These are phyloP conservation scores for Globisporangium paddicum DNA, from an alignment of 352 stramenopile genomes.

Conservation along the genomic window DNA sequence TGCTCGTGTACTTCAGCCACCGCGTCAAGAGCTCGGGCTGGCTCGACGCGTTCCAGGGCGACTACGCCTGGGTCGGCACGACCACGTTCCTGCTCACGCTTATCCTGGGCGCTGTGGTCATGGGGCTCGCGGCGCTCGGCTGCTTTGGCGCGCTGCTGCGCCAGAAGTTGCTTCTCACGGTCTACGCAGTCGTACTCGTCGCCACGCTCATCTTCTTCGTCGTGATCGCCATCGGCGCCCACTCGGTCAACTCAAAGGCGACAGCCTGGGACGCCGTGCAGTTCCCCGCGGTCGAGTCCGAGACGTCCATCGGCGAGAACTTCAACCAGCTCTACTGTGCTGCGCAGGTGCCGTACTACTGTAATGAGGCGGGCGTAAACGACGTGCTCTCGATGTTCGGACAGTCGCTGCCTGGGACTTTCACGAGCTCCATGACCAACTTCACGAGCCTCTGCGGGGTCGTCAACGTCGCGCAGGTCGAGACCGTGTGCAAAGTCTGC, in stretches of 20 bases:
- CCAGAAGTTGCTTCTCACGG: slow-evolving; percentile 60
- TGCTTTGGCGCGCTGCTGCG: slow-evolving; percentile 69
- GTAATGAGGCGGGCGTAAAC: slow-evolving; percentile 35
- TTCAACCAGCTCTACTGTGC: slow-evolving; percentile 85
- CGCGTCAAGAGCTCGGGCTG: slow-evolving; percentile 59
- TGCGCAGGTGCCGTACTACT: slow-evolving; percentile 79
- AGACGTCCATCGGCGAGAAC: slow-evolving; percentile 53
- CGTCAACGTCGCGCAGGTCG: slow-evolving; percentile 35
- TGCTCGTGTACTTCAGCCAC: slow-evolving; percentile 82
- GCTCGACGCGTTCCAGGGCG: slow-evolving; percentile 65
- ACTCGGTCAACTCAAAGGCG: slow-evolving; percentile 52
- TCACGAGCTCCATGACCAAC: slow-evolving; percentile 34
- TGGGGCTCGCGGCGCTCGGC: slow-evolving; percentile 55
- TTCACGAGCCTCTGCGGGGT: slow-evolving; percentile 46
- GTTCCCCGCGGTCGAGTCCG: slow-evolving; percentile 43
- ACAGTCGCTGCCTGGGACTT: slow-evolving; percentile 33
- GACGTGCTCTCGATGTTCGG: slow-evolving; percentile 55
- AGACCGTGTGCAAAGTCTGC: slow-evolving; percentile 58
- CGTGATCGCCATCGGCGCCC: slow-evolving; percentile 52
- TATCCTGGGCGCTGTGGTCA: slow-evolving; percentile 60
- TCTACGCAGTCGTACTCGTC: slow-evolving; percentile 66
- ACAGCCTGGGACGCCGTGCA: slow-evolving; percentile 29
- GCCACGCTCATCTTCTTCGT: slow-evolving; percentile 59
- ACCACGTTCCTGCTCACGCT: slow-evolving; percentile 66
- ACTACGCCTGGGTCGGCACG: slow-evolving; percentile 61